Evolutionary conservation across 352 stramenopile species (phyloP).

Genomic region (Phytophthora ramorum): DNA sequence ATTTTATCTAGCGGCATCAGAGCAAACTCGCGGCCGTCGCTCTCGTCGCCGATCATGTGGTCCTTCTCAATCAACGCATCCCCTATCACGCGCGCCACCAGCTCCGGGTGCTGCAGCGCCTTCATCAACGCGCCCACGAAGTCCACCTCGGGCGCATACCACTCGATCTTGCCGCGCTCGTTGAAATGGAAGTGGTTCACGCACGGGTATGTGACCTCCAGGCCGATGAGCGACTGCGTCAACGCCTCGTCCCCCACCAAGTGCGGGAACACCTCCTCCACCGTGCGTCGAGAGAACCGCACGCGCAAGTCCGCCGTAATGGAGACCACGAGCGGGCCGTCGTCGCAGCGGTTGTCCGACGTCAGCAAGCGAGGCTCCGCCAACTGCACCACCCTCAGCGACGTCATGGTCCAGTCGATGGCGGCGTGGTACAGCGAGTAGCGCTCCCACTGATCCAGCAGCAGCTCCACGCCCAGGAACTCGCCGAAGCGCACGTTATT

Average conservation of each 20-base stretch:
- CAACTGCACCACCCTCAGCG: conserved; percentile 38
- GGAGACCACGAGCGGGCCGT: conserved; percentile 25
- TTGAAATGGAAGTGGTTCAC: conserved; percentile 54
- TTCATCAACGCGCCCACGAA: conserved; percentile 35
- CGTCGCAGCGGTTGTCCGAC: conserved; percentile 37
- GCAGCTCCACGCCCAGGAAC: conserved; percentile 39
- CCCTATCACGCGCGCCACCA: conserved; percentile 36
- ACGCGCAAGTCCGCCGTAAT: conserved; percentile 37
- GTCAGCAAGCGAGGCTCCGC: conserved; percentile 4
- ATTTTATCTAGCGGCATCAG: not conserved
- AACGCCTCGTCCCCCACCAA: conserved; percentile 37
- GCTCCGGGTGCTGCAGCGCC: conserved; percentile 32
- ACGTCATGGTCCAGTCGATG: conserved; percentile 45
- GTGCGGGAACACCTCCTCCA: conserved; percentile 54
- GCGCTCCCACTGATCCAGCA: conserved; percentile 54
- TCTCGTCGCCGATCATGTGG: conserved; percentile 45
- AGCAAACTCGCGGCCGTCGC: conserved; percentile 11
- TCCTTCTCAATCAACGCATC: conserved; percentile 42
- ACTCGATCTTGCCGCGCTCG: conserved; percentile 42
- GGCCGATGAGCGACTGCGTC: conserved; percentile 42
- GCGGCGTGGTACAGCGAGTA: conserved; percentile 50
- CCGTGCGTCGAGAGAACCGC: conserved; percentile 46
- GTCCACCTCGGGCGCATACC: conserved; percentile 46
- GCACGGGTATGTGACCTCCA: conserved; percentile 45
- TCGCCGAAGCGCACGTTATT: conserved; percentile 49